Evolutionary conservation across 2,329 filamentous ascomycete genomes (phyloP).

Genomic region (Pseudogymnoascus sp.): DNA sequence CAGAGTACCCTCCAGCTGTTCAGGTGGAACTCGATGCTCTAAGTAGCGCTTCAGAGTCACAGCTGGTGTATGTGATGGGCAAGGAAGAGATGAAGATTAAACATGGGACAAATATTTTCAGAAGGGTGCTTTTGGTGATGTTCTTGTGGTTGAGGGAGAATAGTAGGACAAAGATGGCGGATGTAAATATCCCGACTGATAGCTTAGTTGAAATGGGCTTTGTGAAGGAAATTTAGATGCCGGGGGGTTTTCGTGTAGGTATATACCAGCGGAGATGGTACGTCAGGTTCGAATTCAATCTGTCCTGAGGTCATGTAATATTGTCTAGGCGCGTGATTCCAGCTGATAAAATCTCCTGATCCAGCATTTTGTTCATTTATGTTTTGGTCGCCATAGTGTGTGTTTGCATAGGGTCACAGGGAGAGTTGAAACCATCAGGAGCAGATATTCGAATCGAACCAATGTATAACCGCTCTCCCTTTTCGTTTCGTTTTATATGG

Average conservation of each 20-base stretch:
- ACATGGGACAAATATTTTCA: conserved; percentile 33
- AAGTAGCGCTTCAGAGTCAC: conserved; percentile 37
- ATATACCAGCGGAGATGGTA: not conserved
- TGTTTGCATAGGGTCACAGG: not conserved
- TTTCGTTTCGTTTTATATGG: not conserved
- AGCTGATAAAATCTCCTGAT: not conserved
- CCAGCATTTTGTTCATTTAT: not conserved
- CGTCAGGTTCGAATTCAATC: not conserved
- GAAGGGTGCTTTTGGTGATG: conserved; percentile 41
- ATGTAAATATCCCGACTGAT: conserved; percentile 52
- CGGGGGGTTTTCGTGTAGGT: not conserved
- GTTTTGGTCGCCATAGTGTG: not conserved
- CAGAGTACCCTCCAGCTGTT: conserved; percentile 21
- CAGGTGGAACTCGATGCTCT: conserved; percentile 39
- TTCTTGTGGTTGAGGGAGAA: conserved; percentile 63
- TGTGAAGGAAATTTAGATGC: conserved; percentile 51
- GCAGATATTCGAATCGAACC: not conserved
- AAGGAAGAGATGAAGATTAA: conserved; percentile 54
- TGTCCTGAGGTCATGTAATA: not conserved
- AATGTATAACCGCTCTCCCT: not conserved
- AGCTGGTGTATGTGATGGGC: conserved; percentile 51
- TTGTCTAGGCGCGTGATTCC: not conserved
- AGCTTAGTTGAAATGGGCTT: conserved; percentile 61
- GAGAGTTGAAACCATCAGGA: not conserved
- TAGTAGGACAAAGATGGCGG: conserved; percentile 57